Base-by-base conservation (phyloP, 108 stramenopile species). In the Cyclotella choctawhatcheeana region DNA sequence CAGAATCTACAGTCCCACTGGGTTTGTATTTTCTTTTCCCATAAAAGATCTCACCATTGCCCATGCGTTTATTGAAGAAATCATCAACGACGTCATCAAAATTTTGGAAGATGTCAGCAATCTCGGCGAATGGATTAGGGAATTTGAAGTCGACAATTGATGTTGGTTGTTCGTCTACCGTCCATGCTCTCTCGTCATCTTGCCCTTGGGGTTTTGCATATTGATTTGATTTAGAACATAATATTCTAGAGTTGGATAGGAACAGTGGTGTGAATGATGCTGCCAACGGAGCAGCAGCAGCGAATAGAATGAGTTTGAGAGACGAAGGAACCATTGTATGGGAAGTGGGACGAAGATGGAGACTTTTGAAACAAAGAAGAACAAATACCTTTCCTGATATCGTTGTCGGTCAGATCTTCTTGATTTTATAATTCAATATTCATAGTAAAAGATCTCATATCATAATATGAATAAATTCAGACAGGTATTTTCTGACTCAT, bases 11-110 rank as follows among this genome's bases (percentile, higher is more conserved):
- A 24, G 63, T 72, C 3, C 92, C 92, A 21, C 76, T 82, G 1
- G 92, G 92, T 33, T 91, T 91, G 73, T 83, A 91, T 65, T 89
- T 93, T 40, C 92, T 69, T 44, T 93, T 89, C 0, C 92, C 89
- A 44, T 87, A 89, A 63, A 85, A 84, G 24, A 76, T 35, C 56
- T 82, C 83, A 25, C 83, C 83, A 37, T 86, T 86, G 35, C 83
- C 77, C 75, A 84, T 77, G 18, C 89, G 88, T 64, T 93, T 93
- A 69, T 82, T 77, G 62, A 90, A 84, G 67, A 93, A 93, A 64
- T 93, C 92, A 66, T 93, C 92, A 2, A 90, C 74, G 0, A 91
- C 82, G 62, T 87, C 89, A 60, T 93, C 92, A 26, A 90, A 67
- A 50, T 83, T 89, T 16, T 58, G 37, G 20, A 77, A 77, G 56